phyloP scores from a whole-genome alignment of 2,329 filamentous ascomycete species.

The Fusarium sp. region DNA sequence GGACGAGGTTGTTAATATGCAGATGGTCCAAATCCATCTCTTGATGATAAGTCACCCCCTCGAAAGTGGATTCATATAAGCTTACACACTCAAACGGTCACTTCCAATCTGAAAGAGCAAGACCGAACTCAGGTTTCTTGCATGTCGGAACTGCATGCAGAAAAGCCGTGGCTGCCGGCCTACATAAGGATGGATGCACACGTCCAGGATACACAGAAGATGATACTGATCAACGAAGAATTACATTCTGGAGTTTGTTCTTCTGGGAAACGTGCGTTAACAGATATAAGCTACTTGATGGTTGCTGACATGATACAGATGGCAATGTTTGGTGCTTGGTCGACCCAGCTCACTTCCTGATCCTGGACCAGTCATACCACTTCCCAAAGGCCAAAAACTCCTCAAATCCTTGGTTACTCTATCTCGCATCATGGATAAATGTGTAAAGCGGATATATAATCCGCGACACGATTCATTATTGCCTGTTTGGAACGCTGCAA shows the following conservation, averaged over 20 bases:
- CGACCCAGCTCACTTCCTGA: constrained; percentile 54
- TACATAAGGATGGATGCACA: constrained; percentile 55
- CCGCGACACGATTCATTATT: constrained; percentile 52
- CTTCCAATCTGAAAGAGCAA: constrained; percentile 56
- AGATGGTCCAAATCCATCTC: constrained; percentile 55
- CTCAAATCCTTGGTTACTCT: constrained; percentile 50
- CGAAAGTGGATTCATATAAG: constrained; percentile 1
- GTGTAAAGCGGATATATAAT: constrained; percentile 54
- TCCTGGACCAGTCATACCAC: constrained; percentile 51
- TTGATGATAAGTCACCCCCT: constrained; percentile 55
- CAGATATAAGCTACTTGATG: neutral
- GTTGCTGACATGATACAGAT: constrained; percentile 43
- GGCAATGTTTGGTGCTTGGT: constrained; percentile 56
- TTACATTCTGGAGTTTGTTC: constrained; percentile 52
- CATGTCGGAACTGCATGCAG: constrained; percentile 53
- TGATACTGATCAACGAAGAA: constrained; percentile 50
- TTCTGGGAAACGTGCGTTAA: constrained; percentile 54
- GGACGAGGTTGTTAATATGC: constrained; percentile 58
- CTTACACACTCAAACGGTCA: constrained; percentile 48
- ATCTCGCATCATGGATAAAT: constrained; percentile 54
- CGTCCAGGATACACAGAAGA: constrained; percentile 47
- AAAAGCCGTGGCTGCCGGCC: constrained; percentile 56
- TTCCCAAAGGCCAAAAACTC: constrained; percentile 52
- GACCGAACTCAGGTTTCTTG: constrained; percentile 56
- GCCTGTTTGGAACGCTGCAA: constrained; percentile 48